Evolutionary conservation across 108 stramenopile species (phyloP).

Genomic region (Fragilariopsis cylindrus): DNA sequence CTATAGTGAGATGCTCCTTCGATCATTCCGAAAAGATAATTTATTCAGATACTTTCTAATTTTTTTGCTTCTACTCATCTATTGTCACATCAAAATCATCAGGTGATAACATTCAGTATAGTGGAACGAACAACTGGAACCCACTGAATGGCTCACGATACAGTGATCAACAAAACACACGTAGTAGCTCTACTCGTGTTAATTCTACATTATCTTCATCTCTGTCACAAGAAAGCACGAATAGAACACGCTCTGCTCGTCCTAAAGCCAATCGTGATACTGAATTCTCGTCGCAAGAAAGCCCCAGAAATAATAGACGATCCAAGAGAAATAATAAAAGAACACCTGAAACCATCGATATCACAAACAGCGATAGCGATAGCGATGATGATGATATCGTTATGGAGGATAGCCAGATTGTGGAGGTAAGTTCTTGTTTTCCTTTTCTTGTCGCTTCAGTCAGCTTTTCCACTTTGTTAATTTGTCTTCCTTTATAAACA

Average conservation of each 20-base stretch:
- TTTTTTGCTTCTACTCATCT: too few relatives aligned
- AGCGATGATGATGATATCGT: slow-evolving; percentile 7
- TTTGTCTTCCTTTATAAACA: not conserved
- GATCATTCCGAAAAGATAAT: too few relatives aligned
- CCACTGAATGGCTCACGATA: not conserved
- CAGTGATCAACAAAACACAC: not conserved
- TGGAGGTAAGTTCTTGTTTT: not conserved
- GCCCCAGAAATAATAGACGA: not conserved
- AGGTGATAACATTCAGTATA: too few relatives aligned
- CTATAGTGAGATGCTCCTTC: too few relatives aligned
- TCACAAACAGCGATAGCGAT: slow-evolving; percentile 27
- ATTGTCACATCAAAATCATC: too few relatives aligned
- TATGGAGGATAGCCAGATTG: not conserved
- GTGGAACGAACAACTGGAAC: not conserved
- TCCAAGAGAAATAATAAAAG: not conserved
- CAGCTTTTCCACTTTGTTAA: not conserved
- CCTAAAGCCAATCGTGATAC: not conserved
- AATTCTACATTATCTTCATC: not conserved
- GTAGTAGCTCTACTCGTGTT: not conserved
- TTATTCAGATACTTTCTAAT: too few relatives aligned
- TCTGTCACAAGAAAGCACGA: too few relatives aligned
- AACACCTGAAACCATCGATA: slow-evolving; percentile 12
- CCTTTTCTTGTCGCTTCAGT: not conserved
- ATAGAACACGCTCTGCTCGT: too few relatives aligned
- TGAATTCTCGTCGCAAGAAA: not conserved